Base-by-base conservation (phyloP, 2,329 filamentous ascomycete genomes). In the Claviceps digitariae region DNA sequence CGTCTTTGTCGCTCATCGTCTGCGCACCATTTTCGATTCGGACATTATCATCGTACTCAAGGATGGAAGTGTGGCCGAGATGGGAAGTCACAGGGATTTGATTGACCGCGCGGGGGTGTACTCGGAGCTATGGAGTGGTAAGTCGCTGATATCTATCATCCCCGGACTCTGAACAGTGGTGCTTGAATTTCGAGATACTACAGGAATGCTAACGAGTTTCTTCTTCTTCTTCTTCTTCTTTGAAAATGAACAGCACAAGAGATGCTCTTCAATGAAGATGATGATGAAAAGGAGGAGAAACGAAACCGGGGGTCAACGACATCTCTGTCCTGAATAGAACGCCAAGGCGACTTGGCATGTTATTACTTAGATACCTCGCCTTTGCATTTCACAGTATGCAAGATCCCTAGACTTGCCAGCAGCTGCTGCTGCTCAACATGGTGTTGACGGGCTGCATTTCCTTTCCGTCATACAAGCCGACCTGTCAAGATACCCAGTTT, bases 1-100 rank as follows among this genome's bases (percentile, higher is more conserved):
- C 60, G 87, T 98, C 1, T 97, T 97, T 64, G 86, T 98, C 5
- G 93, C 93, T 7, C 93, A 97, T 68, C 80, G 93, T 20, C 72
- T 98, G 55, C 81, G 91, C 51, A 97, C 93, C 0, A 96, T 98
- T 59, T 95, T 87, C 63, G 93, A 97, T 63, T 87, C 87, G 41
- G 87, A 97, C 68, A 73, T 90, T 61, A 97, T 97, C 61, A 90
- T 97, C 61, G 93, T 97, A 40, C 72, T 97, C 54, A 85, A 84
- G 64, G 83, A 87, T 56, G 93, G 93, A 0, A 74, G 74, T 15
- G 90, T 97, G n/a, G 88, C 84, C 2, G 93, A 97, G 71, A 82
- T 80, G 67, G 93, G 93, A 15, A 95, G 87, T 17, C 93, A 98
- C 67, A 78, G 85, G 55, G 80, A 93, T 66, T 71, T 98, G 55